Evolutionary conservation across 768 basidiomycete species (phyloP).

Genomic region (Lactifluus volemus): DNA sequence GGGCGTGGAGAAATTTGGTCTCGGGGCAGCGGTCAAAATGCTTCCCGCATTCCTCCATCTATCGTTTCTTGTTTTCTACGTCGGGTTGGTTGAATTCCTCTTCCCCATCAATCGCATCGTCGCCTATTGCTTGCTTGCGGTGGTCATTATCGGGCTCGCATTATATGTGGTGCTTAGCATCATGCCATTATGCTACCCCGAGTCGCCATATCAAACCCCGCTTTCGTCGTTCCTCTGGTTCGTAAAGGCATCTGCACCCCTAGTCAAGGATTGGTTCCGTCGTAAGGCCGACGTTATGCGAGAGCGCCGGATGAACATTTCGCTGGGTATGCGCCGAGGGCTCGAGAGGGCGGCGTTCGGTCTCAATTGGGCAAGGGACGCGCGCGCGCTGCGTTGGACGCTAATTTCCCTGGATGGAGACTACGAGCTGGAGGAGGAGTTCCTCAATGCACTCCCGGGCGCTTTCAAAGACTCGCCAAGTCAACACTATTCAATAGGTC

Average conservation of each 20-base stretch:
- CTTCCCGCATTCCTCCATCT: constrained; percentile 20
- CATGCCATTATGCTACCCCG: neutral
- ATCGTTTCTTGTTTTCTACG: neutral
- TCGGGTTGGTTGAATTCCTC: neutral
- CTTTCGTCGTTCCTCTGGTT: neutral
- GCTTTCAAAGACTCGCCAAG: neutral
- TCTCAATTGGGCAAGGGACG: neutral
- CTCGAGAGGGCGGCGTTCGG: neutral
- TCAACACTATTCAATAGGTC: neutral
- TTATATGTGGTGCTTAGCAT: neutral
- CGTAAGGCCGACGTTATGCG: neutral
- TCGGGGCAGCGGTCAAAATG: constrained; percentile 32
- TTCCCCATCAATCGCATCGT: neutral
- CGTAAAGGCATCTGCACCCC: neutral
- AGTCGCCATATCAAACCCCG: neutral
- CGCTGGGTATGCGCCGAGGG: neutral
- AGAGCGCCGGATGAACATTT: neutral
- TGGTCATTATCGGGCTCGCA: neutral
- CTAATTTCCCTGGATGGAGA: neutral
- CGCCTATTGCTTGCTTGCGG: neutral
- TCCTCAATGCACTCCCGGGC: neutral
- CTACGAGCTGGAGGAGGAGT: neutral
- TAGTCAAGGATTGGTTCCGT: neutral
- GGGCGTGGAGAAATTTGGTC: constrained; percentile 32
- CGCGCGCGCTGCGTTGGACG: neutral